Conservation (phyloP, 306 rosid genomes). For the Rubus parviflorus region DNA sequence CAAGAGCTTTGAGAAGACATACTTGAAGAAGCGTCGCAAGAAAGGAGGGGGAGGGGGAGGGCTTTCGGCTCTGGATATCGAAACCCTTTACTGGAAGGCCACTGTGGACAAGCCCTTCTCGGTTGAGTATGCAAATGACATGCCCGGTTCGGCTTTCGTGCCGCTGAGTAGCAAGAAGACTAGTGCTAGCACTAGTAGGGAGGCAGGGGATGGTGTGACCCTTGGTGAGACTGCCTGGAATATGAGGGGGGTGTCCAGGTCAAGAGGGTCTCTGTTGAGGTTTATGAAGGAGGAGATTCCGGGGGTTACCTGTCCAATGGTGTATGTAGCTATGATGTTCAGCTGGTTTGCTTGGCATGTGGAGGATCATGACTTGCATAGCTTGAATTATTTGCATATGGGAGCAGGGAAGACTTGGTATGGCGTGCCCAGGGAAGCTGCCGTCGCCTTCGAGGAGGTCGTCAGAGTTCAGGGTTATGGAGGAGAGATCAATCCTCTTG, state of each 20-base stretch:
- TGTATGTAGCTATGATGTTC: slow-evolving; percentile 92
- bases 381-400: slow-evolving; percentile 87
- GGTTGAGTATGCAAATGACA: slow-evolving; percentile 93
- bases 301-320: slow-evolving; percentile 95
- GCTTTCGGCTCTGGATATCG: slow-evolving; percentile 64
- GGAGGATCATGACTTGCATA: slow-evolving; percentile 97
- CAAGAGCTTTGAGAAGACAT: slow-evolving; percentile 66
- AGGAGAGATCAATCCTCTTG: slow-evolving; percentile 94
- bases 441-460: slow-evolving; percentile 93
- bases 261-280: slow-evolving; percentile 81
- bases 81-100: slow-evolving; percentile 88
- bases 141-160: slow-evolving; percentile 95
- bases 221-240: slow-evolving; percentile 94
- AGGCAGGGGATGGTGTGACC: slow-evolving; percentile 57
- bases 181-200: slow-evolving; percentile 17
- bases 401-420: slow-evolving; percentile 98
- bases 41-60: slow-evolving; percentile 39
- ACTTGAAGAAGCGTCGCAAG: slow-evolving; percentile 43
- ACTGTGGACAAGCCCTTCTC: slow-evolving; percentile 89
- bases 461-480: slow-evolving; percentile 93
- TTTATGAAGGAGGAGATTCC: slow-evolving; percentile 99
- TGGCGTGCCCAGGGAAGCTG: slow-evolving; percentile 92
- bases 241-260: slow-evolving; percentile 84
- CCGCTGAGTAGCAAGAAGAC: slow-evolving; percentile 37
- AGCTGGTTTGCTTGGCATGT: slow-evolving; percentile 99